These are phyloP conservation scores for Hippophae gyantsensis DNA, from an alignment of 306 rosid genomes.

Conservation along the genomic window DNA sequence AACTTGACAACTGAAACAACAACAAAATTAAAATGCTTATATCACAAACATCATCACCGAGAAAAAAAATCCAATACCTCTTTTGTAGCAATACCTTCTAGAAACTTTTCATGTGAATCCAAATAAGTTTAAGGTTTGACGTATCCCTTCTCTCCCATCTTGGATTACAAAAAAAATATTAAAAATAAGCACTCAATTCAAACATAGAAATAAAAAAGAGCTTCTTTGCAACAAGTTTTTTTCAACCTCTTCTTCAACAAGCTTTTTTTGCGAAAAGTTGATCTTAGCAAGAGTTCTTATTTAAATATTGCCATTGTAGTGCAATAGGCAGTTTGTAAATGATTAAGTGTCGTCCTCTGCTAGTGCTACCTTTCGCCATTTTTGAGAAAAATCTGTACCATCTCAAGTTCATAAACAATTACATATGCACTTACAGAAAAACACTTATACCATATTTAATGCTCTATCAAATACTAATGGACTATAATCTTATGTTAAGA, in stretches of 20 bases:
- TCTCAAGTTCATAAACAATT: too few species aligned
- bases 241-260: too few species aligned
- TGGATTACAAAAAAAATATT: conserved; percentile 7
- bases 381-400: conserved; percentile 6
- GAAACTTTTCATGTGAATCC: conserved; percentile 64
- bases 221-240: too few species aligned
- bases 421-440: too few species aligned
- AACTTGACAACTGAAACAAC: not conserved
- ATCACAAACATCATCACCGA: conserved; percentile 4
- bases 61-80: conserved; percentile 37
- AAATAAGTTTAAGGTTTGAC: conserved; percentile 55
- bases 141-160: conserved; percentile 87
- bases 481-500: too few species aligned
- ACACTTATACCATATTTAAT: too few species aligned
- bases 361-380: conserved; percentile 79
- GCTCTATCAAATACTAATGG: too few species aligned
- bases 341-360: conserved; percentile 51
- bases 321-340: conserved; percentile 52
- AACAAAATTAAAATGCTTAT: not conserved
- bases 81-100: conserved; percentile 76
- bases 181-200: not conserved
- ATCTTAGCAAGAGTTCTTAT: too few species aligned
- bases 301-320: conserved; percentile 32
- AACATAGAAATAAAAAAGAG: too few species aligned
- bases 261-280: too few species aligned